Conservation (phyloP, 306 rosid genomes). For the Corylus avellana region DNA sequence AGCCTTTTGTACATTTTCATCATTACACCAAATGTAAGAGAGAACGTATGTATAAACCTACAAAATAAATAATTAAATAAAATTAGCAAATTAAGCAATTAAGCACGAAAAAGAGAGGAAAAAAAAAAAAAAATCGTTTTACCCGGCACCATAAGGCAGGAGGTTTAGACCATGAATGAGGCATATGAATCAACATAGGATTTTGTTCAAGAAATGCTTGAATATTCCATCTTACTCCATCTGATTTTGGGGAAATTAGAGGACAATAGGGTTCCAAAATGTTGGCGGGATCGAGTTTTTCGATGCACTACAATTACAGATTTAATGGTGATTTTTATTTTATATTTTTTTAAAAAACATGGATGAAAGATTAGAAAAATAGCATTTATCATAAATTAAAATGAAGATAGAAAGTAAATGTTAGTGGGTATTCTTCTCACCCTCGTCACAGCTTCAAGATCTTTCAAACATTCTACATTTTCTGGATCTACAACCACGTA, state of each 20-base stretch:
- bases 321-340: too few species aligned
- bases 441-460: conserved; percentile 23
- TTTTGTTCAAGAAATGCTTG: background rate
- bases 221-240: background rate
- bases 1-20: conserved; percentile 30
- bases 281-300: conserved; percentile 21
- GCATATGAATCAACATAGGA: background rate
- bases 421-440: conserved; percentile 14
- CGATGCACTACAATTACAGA: conserved; percentile 27
- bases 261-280: conserved; percentile 42
- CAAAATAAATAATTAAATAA: background rate
- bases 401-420: background rate
- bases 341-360: too few species aligned
- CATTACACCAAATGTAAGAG: conserved; percentile 28
- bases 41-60: conserved; percentile 19
- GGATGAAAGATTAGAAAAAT: too few species aligned
- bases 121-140: background rate
- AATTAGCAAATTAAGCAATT: too few species aligned
- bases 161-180: conserved; percentile 5
- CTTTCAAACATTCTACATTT: conserved; percentile 38
- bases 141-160: conserved; percentile 10
- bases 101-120: background rate
- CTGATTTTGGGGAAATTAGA: conserved; percentile 23
- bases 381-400: background rate
- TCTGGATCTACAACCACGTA: conserved; percentile 34